Evolutionary conservation across 306 rosid species (phyloP).

Genomic region (Comarum palustre): DNA sequence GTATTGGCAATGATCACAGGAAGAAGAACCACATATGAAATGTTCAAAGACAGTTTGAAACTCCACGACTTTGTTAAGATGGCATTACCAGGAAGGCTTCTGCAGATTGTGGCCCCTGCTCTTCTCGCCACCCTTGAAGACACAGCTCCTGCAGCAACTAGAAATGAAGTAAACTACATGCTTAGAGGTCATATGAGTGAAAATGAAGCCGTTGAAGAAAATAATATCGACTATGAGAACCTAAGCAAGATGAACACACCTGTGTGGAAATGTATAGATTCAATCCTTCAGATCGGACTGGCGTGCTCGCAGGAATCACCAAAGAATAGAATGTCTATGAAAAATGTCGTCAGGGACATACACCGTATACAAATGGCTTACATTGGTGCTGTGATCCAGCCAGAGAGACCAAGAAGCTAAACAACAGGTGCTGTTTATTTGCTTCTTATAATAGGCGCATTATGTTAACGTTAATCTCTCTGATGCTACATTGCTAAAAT

Average conservation of each 20-base stretch:
- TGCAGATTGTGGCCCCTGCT: constrained; percentile 29
- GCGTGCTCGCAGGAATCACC: constrained; percentile 29
- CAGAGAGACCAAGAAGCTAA: background rate
- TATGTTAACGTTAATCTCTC: too few species aligned
- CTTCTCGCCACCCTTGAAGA: constrained; percentile 11
- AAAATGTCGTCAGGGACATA: constrained; percentile 23
- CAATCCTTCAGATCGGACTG: constrained; percentile 26
- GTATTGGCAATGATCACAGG: constrained; percentile 26
- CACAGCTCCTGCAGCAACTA: background rate
- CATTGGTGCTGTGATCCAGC: background rate
- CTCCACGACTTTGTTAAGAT: constrained; percentile 27
- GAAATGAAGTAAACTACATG: background rate
- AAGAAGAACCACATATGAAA: constrained; percentile 29
- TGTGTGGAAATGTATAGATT: constrained; percentile 24
- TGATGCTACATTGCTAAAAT: too few species aligned
- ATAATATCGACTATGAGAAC: background rate
- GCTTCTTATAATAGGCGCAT: too few species aligned
- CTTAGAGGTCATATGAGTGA: background rate
- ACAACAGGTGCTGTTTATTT: background rate
- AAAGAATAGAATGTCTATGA: constrained; percentile 30
- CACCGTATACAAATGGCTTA: constrained; percentile 11
- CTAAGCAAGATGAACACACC: background rate
- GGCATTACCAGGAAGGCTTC: constrained; percentile 23
- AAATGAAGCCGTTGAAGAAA: background rate
- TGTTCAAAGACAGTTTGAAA: constrained; percentile 29